These are phyloP conservation scores for Dictyostelium purpureum DNA, from an alignment of 78 protist genomes.

Conservation along the genomic window DNA sequence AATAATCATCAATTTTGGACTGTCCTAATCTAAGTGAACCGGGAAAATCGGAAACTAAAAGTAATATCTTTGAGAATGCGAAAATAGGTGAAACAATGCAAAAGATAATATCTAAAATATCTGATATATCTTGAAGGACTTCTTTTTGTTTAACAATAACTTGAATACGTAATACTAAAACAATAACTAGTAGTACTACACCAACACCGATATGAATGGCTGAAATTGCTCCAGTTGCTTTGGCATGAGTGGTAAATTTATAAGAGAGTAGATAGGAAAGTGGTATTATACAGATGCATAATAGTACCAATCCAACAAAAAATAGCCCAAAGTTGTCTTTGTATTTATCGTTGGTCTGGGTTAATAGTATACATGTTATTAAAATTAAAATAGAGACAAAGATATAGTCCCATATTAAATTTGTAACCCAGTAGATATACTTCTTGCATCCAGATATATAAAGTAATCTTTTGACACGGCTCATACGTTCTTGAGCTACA, in stretches of 20 bases:
- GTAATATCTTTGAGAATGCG: background rate
- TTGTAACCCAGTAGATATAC: conserved; percentile 29
- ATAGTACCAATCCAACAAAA: background rate
- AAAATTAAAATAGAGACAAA: background rate
- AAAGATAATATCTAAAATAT: background rate
- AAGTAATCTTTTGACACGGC: conserved; percentile 7
- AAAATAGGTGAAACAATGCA: conserved; percentile 4
- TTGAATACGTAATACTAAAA: background rate
- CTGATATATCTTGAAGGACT: background rate
- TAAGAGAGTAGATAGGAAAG: conserved; percentile 25
- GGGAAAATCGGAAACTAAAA: conserved; percentile 7
- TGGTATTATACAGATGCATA: background rate
- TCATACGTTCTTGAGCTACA: conserved; percentile 6
- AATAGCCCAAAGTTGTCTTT: conserved; percentile 7
- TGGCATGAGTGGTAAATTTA: background rate
- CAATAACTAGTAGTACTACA: background rate
- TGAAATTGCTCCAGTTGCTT: conserved; percentile 37
- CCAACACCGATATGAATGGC: background rate
- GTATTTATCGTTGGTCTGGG: background rate
- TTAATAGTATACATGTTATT: background rate
- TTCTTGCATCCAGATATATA: conserved; percentile 59
- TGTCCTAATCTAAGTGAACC: background rate
- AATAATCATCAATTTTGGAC: background rate
- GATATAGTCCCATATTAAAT: conserved; percentile 36
- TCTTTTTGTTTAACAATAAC: background rate